phyloP scores from a whole-genome alignment of 73 alveolate genomes.

The Blepharisma stoltei region DNA sequence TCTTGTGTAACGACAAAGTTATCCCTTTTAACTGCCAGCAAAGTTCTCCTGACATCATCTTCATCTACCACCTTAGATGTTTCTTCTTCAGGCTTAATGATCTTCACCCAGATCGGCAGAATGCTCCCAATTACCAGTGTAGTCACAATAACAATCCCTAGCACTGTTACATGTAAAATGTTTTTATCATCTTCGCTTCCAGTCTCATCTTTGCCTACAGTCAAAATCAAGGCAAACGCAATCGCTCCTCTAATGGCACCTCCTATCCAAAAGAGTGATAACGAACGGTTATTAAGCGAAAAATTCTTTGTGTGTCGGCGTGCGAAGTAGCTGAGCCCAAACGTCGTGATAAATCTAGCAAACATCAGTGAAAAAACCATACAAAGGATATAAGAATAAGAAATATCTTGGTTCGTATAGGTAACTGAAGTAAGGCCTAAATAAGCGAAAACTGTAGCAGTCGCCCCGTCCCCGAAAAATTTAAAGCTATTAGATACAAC shows the following conservation, averaged over 20 bases:
- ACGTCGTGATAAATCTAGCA: background rate
- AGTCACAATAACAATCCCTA: background rate
- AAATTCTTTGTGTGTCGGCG: background rate
- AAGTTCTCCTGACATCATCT: background rate
- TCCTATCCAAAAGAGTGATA: slow-evolving; percentile 47
- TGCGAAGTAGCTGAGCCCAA: background rate
- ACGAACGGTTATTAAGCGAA: slow-evolving; percentile 27
- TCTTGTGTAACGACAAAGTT: background rate
- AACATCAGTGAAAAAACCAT: background rate
- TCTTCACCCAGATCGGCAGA: background rate
- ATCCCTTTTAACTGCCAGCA: background rate
- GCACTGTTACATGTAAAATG: slow-evolving; percentile 21
- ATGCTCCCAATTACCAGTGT: background rate
- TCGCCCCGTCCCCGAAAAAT: slow-evolving; percentile 77
- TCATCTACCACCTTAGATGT: background rate
- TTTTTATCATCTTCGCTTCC: slow-evolving; percentile 48
- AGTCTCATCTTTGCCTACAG: slow-evolving; percentile 53
- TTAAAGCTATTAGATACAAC: slow-evolving; percentile 64
- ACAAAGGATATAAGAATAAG: background rate
- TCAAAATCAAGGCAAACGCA: slow-evolving; percentile 83
- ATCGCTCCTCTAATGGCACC: slow-evolving; percentile 89
- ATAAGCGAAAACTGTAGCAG: slow-evolving; percentile 84
- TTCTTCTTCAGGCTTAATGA: background rate
- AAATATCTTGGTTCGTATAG: slow-evolving; percentile 24
- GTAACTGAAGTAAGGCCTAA: slow-evolving; percentile 79